Percentiles rank a stretch among this genome's conserved stretches.
Evolutionary conservation across 768 basidiomycete species (phyloP).

Genomic region (Chalciporus sphaerocephalus): DNA sequence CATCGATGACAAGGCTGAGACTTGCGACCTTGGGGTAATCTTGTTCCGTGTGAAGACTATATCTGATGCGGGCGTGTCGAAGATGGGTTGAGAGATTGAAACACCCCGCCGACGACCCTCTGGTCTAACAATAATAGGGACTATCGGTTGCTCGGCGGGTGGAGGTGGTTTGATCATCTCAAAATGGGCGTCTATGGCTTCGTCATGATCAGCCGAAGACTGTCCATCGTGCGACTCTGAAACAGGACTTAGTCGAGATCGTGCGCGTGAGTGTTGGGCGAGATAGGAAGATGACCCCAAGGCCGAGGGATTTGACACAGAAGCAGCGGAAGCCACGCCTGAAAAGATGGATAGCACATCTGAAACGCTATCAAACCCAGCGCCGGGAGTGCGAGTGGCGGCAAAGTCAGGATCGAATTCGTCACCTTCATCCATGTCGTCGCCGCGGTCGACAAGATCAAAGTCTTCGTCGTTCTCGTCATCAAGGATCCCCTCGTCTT

Average conservation of each 20-base stretch:
- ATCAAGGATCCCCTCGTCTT: slow-evolving; percentile 43
- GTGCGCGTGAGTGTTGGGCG: slow-evolving; percentile 32
- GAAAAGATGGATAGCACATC: slow-evolving; percentile 62
- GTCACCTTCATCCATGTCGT: slow-evolving; percentile 60
- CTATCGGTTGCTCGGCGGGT: slow-evolving; percentile 18
- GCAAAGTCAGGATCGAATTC: slow-evolving; percentile 82
- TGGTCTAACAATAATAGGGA: slow-evolving; percentile 18
- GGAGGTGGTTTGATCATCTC: slow-evolving; percentile 50
- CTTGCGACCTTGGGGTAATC: slow-evolving; percentile 39
- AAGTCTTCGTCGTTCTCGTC: slow-evolving; percentile 49
- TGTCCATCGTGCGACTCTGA: slow-evolving; percentile 40
- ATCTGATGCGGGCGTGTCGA: slow-evolving; percentile 15
- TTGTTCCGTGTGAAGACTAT: slow-evolving; percentile 51
- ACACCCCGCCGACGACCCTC: slow-evolving; percentile 28
- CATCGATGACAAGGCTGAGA: slow-evolving; percentile 70
- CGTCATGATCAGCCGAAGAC: slow-evolving; percentile 18
- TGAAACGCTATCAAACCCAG: slow-evolving; percentile 57
- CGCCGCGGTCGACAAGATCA: slow-evolving; percentile 44
- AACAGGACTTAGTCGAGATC: slow-evolving; percentile 59
- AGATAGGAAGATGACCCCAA: slow-evolving; percentile 46
- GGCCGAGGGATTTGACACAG: slow-evolving; percentile 52
- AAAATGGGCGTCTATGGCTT: slow-evolving; percentile 42
- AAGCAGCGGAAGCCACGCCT: slow-evolving; percentile 43
- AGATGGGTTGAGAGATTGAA: slow-evolving; percentile 25
- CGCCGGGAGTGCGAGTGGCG: slow-evolving; percentile 46